These are phyloP conservation scores for Ceriops tagal DNA, from an alignment of 345 rosid species.

Conservation along the genomic window DNA sequence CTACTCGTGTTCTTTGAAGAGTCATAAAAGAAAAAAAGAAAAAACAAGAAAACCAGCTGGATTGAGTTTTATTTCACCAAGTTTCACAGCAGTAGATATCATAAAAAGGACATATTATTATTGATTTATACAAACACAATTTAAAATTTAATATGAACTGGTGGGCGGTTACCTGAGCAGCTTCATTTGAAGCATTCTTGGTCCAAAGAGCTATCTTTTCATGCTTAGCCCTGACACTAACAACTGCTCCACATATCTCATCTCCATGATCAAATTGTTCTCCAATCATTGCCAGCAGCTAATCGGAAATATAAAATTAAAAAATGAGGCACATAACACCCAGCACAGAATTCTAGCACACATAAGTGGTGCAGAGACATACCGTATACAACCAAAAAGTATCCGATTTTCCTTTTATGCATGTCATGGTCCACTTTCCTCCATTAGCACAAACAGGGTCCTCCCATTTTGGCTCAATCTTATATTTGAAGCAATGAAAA, in stretches of 20 bases:
- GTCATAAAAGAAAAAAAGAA: neutral
- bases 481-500: constrained; percentile 82
- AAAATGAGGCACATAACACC: neutral
- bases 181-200: constrained; percentile 81
- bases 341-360: neutral
- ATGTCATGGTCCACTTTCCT: constrained; percentile 80
- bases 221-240: constrained; percentile 57
- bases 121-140: neutral
- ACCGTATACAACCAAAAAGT: constrained; percentile 76
- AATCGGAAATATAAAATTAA: neutral
- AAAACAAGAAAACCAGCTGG: no score
- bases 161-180: constrained; percentile 61
- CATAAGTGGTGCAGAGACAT: constrained; percentile 12
- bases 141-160: neutral
- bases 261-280: constrained; percentile 91
- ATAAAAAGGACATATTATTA: no score
- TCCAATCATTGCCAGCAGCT: constrained; percentile 75
- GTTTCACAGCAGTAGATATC: no score
- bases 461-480: constrained; percentile 95
- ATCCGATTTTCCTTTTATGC: constrained; percentile 57
- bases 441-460: constrained; percentile 94
- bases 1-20: neutral
- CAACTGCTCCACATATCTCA: constrained; percentile 95
- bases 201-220: constrained; percentile 85
- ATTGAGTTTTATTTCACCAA: no score